phyloP scores from a whole-genome alignment of 305 asterid species.

The Fraxinus sp. region DNA sequence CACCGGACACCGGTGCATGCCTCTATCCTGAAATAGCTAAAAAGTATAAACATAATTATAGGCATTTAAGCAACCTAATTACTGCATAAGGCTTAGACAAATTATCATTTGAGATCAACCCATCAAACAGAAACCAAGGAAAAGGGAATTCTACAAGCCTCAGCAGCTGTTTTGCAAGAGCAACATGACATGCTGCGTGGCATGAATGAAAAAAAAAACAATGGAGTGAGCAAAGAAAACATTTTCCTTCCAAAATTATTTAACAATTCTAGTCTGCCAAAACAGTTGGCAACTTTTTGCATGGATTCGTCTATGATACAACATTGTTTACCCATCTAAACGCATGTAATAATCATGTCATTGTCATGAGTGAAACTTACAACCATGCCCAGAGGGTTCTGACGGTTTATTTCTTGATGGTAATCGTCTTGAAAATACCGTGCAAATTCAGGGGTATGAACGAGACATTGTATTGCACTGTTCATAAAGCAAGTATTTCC shows the following conservation, averaged over 20 bases:
- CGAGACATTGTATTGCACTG: constrained; percentile 97
- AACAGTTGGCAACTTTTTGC: neutral
- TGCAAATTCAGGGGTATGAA: constrained; percentile 96
- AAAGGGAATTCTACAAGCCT: neutral
- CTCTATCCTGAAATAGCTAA: neutral
- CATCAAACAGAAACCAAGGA: neutral
- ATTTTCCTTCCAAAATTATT: neutral
- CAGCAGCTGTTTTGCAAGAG: constrained; percentile 7
- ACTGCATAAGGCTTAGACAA: neutral
- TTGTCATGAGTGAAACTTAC: constrained; percentile 58
- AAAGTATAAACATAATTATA: neutral
- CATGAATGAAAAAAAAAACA: neutral
- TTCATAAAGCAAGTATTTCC: constrained; percentile 99
- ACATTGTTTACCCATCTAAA: constrained; percentile 6
- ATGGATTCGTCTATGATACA: neutral
- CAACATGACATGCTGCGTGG: neutral
- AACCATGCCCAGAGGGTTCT: constrained; percentile 98
- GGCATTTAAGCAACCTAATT: neutral
- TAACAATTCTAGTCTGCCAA: neutral
- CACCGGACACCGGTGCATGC: neutral
- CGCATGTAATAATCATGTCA: constrained; percentile 8
- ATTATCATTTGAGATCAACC: neutral
- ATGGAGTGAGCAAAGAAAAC: constrained; percentile 14
- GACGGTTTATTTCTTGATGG: constrained; percentile 88
- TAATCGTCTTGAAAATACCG: constrained; percentile 93